Conservation (phyloP, 2,329 filamentous ascomycete species). For the Fusarium clavum region DNA sequence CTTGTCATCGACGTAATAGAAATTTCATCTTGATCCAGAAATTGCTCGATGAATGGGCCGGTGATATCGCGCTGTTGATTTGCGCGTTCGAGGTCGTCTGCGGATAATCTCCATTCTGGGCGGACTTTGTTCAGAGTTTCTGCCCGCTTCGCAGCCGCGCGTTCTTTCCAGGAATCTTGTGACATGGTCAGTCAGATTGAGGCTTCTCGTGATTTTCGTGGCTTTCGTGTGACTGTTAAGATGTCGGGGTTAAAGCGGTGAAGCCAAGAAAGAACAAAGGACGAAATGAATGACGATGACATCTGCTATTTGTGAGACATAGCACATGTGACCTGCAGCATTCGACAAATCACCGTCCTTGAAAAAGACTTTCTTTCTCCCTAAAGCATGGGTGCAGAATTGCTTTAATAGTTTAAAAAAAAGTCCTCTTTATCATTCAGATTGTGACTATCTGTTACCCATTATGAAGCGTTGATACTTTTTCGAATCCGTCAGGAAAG, state of each 20-base stretch:
- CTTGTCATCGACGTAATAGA: conserved; percentile 24
- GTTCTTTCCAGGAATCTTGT: conserved; percentile 26
- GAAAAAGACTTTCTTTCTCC: too few species aligned
- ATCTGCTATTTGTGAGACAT: not conserved
- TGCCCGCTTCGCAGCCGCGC: conserved; percentile 34
- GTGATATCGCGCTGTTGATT: conserved; percentile 25
- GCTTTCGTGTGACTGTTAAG: not conserved
- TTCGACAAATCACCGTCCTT: too few species aligned
- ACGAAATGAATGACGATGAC: not conserved
- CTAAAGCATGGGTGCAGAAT: too few species aligned
- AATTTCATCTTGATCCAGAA: conserved; percentile 13
- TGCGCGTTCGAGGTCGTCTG: conserved; percentile 24
- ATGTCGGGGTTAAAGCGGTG: accelerated
- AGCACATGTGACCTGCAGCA: not conserved
- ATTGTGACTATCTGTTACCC: too few species aligned
- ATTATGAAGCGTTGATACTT: too few species aligned
- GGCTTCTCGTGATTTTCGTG: accelerated
- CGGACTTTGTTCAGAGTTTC: conserved; percentile 33
- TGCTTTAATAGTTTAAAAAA: too few species aligned
- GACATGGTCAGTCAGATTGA: not conserved
- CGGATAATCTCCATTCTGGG: conserved; percentile 35
- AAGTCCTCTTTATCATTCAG: too few species aligned
- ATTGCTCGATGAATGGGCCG: conserved; percentile 35
- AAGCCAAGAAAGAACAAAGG: not conserved
- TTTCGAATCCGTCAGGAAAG: too few species aligned